Conservation (phyloP, 164 flowering plant genomes). For the Echeveria elegans region DNA sequence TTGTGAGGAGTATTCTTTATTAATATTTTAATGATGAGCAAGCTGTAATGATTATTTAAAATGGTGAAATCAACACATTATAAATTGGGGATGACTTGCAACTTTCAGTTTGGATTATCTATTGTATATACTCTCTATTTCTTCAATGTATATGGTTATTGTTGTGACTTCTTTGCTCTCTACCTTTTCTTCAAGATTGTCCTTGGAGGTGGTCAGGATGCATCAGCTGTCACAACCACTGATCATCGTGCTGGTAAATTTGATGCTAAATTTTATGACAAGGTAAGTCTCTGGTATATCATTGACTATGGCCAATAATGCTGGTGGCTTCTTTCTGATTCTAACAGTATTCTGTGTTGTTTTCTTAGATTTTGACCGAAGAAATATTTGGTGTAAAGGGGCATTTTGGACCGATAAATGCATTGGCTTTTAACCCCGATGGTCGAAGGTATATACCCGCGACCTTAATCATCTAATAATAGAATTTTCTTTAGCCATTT, state of each 20-base stretch:
- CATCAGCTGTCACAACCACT: conserved; percentile 79
- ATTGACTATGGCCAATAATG: neutral
- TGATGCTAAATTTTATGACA: conserved; percentile 88
- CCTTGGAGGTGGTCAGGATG: conserved; percentile 97
- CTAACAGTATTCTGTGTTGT: neutral
- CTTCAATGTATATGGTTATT: neutral
- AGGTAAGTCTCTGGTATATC: conserved; percentile 29
- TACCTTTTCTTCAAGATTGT: conserved; percentile 44
- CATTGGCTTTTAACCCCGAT: conserved; percentile 89
- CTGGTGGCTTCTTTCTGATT: neutral
- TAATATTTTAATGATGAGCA: no score
- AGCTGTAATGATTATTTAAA: no score
- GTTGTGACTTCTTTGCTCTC: neutral
- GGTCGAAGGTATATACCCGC: no score
- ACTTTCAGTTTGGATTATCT: no score
- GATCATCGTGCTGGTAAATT: conserved; percentile 98
- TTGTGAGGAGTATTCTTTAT: no score
- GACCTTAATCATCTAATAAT: no score
- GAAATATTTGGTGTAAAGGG: conserved; percentile 96
- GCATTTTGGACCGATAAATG: conserved; percentile 93
- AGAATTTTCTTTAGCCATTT: no score
- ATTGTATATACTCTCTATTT: no score
- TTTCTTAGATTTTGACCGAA: conserved; percentile 58
- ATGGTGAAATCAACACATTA: no score
- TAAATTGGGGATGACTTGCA: no score